Base-by-base conservation (phyloP, 345 rosid genomes). In the Gossypium herbaceum region DNA sequence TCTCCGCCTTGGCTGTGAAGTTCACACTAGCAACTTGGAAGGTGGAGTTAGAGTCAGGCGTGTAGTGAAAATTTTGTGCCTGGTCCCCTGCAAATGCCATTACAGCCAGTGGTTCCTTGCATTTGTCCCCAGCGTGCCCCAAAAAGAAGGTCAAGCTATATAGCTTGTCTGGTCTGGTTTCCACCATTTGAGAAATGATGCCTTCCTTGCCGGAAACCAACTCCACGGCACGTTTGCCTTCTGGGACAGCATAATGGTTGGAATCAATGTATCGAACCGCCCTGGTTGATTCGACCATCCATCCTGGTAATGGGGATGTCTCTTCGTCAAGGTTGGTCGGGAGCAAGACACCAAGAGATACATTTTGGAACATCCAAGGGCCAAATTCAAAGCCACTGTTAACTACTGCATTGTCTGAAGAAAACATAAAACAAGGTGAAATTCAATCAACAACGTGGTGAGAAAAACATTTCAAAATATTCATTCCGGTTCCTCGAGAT, bases 71-170 rank as follows among this genome's bases (percentile, higher is more conserved):
- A 62, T 84, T 89, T 57, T 89, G 86, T 0, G 97, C 98, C 63
- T 95, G 99, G 63, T 95, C 98, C 1, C 98, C 99, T 0, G 99
- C 99, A 13, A 88, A 90, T 0, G 94, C 97, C 98, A 91, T 91
- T 11, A 95, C 85, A 3, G 94, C 99, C 3, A 95, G 79, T 0
- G 98, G 99, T 20, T 89, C 84, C 86, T 91, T 95, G 89, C 99
- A 95, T 63, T 88, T 91, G 81, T 95, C 99, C 44, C 82, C 81
- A 0, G 97, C 99, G 3, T 95, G 97, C 11, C 99, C 99, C 43
- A 95, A 68, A 0, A 93, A 78, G 79, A 93, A 95, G 20, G 88
- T 78, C 79, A 95, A 22, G 9, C 29, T 70, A 82, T 95, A 95
- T 0, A 82, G 81, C 62, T 83, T 86, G 70, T 88, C 74, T 0